Percentiles rank a stretch among this genome's conserved stretches.
Evolutionary conservation across 306 rosid species (phyloP).

Genomic region (Quercus dentata): DNA sequence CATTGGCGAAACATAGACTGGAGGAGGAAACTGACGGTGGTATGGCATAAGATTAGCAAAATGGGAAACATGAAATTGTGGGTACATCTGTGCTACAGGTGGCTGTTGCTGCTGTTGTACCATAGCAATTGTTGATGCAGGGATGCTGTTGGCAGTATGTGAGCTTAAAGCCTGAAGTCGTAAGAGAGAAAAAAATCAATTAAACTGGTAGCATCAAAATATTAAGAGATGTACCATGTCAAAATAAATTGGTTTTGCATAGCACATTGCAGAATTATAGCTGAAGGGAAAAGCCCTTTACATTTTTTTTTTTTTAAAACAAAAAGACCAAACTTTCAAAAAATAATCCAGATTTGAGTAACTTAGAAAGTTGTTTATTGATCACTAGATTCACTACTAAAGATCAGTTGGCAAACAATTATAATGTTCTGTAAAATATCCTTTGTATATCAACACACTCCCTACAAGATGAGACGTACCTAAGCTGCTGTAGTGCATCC

Average conservation of each 20-base stretch:
- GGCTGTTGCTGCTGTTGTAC: constrained; percentile 74
- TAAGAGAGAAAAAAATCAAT: constrained; percentile 4
- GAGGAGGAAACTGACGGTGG: constrained; percentile 85
- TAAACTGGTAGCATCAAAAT: not conserved
- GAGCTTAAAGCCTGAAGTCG: constrained; percentile 58
- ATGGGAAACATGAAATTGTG: constrained; percentile 91
- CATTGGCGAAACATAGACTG: constrained; percentile 97
- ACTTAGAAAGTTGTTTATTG: not conserved
- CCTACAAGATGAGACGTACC: not conserved
- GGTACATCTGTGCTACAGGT: constrained; percentile 90
- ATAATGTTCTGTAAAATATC: not conserved
- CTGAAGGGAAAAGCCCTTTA: not conserved
- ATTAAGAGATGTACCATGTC: not conserved
- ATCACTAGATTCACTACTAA: not conserved
- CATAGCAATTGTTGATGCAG: constrained; percentile 72
- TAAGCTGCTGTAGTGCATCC: not conserved
- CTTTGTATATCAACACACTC: not conserved
- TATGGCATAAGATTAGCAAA: constrained; percentile 86
- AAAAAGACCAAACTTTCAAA: not conserved
- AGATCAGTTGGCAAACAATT: not conserved
- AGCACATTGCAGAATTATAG: not conserved
- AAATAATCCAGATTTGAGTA: not conserved
- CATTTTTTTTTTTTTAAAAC: not conserved
- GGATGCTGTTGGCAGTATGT: constrained; percentile 48
- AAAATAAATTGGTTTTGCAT: not conserved